Evolutionary conservation across 805 yeast genomes (phyloP).

Genomic region (Blastobotrys peoriensis): DNA sequence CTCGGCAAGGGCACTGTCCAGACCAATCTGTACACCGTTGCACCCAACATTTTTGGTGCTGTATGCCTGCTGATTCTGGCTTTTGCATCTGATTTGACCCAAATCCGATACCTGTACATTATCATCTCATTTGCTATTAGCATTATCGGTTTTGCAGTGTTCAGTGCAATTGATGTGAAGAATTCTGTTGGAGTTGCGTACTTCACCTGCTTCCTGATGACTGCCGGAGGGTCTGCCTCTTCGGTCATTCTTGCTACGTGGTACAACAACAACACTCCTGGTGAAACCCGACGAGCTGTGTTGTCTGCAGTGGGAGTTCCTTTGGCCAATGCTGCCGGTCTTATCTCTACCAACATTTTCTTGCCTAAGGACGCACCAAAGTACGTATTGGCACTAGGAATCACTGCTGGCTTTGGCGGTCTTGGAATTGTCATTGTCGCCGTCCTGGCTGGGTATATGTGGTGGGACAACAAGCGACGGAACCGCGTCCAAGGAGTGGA

Average conservation of each 20-base stretch:
- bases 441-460: slow-evolving; percentile 33
- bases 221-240: slow-evolving; percentile 44
- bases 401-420: slow-evolving; percentile 42
- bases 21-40: slow-evolving; percentile 62
- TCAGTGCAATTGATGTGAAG: slow-evolving; percentile 40
- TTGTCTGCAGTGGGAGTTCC: slow-evolving; percentile 47
- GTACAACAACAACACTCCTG: slow-evolving; percentile 46
- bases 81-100: slow-evolving; percentile 37
- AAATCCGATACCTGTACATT: slow-evolving; percentile 36
- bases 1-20: slow-evolving; percentile 60
- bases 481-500: slow-evolving; percentile 17
- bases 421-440: slow-evolving; percentile 35
- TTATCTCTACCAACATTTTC: slow-evolving; percentile 48
- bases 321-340: slow-evolving; percentile 52
- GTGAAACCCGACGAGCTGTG: slow-evolving; percentile 41
- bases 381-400: slow-evolving; percentile 45
- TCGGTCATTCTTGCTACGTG: slow-evolving; percentile 46
- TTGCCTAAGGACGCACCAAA: slow-evolving; percentile 47
- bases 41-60: slow-evolving; percentile 47
- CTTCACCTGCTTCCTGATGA: slow-evolving; percentile 42
- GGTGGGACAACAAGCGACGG: slow-evolving; percentile 37
- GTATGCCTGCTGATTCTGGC: slow-evolving; percentile 35
- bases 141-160: slow-evolving; percentile 42
- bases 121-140: slow-evolving; percentile 36
- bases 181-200: slow-evolving; percentile 37